A percentile compares a stretch with the other conserved stretches of the same genome.
Conservation (phyloP, 108 stramenopile genomes). For the Aureococcus anophagefferens region DNA sequence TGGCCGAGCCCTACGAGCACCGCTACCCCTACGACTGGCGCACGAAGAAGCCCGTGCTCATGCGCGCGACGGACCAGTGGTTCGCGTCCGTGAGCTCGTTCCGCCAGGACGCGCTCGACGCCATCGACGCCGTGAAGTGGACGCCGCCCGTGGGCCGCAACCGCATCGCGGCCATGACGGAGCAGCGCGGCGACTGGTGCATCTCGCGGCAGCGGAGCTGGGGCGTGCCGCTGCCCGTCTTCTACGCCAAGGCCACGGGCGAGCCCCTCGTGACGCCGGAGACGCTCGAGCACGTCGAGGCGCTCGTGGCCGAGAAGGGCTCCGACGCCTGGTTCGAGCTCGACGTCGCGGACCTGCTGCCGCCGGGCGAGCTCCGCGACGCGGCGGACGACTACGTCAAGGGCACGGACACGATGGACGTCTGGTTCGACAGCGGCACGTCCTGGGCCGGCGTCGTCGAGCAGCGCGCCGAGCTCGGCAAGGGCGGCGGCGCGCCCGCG, state of each 20-base stretch:
- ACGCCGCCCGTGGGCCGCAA: constrained; percentile 87
- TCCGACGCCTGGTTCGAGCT: constrained; percentile 94
- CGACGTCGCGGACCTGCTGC: constrained; percentile 75
- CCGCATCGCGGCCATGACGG: constrained; percentile 44
- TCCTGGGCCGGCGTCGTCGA: constrained; percentile 89
- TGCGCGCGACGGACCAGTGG: constrained; percentile 97
- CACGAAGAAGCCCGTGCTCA: constrained; percentile 97
- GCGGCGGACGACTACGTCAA: constrained; percentile 80
- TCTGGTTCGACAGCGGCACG: constrained; percentile 98
- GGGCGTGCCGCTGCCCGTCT: constrained; percentile 98
- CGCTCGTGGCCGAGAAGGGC: constrained; percentile 75
- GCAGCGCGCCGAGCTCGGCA: constrained; percentile 59
- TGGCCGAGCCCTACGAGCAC: constrained; percentile 80
- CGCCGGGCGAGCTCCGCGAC: constrained; percentile 60
- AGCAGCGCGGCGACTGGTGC: constrained; percentile 93
- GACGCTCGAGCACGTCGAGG: constrained; percentile 68
- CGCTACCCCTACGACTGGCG: constrained; percentile 99
- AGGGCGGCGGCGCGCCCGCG: constrained; percentile 53
- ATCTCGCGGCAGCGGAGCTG: constrained; percentile 95
- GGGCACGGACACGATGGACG: constrained; percentile 99
- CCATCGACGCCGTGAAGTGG: constrained; percentile 82
- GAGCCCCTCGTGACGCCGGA: constrained; percentile 73
- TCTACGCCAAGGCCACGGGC: constrained; percentile 73
- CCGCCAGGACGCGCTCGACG: constrained; percentile 70
- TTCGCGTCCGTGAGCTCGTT: constrained; percentile 92